A percentile compares a stretch with the other conserved stretches of the same genome.
phyloP scores from a whole-genome alignment of 495 filamentous ascomycete species.

The Hypoxylon crocopeplum region DNA sequence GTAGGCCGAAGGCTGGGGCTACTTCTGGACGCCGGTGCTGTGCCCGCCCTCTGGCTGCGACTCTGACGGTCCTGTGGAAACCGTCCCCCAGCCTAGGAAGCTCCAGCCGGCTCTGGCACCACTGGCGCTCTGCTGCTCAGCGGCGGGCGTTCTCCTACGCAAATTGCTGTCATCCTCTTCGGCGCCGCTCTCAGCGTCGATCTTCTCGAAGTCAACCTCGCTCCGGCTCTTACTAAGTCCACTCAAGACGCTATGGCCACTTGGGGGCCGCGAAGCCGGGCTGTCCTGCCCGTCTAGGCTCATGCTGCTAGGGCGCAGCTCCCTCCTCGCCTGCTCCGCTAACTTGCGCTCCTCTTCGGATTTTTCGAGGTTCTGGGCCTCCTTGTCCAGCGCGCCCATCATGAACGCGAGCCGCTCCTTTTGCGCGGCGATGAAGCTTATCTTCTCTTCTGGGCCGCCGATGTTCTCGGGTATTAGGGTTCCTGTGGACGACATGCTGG shows the following conservation, averaged over 20 bases:
- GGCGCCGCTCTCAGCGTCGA: slow-evolving; percentile 72
- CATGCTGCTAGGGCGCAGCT: slow-evolving; percentile 35
- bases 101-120: slow-evolving; percentile 57
- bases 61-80: slow-evolving; percentile 7
- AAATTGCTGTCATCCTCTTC: slow-evolving; percentile 52
- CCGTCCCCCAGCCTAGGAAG: slow-evolving; percentile 63
- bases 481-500: slow-evolving; percentile 60
- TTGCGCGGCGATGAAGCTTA: slow-evolving; percentile 74
- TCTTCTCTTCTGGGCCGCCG: slow-evolving; percentile 66
- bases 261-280: slow-evolving; percentile 45
- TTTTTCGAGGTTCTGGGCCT: slow-evolving; percentile 61
- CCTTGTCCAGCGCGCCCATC: slow-evolving; percentile 74
- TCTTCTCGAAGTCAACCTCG: slow-evolving; percentile 82
- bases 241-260: slow-evolving; percentile 56
- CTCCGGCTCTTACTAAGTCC: slow-evolving; percentile 73
- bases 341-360: slow-evolving; percentile 46
- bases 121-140: slow-evolving; percentile 12
- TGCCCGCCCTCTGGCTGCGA: slow-evolving; percentile 24
- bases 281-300: slow-evolving; percentile 40
- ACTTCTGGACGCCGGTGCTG: slow-evolving; percentile 44
- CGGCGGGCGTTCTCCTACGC: slow-evolving; percentile 30
- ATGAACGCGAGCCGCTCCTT: slow-evolving; percentile 73
- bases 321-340: slow-evolving; percentile 26
- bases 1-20: slow-evolving; percentile 13
- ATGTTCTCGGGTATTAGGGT: slow-evolving; percentile 73